Conservation (phyloP, 345 rosid species). For the Nasturtium officinale region DNA sequence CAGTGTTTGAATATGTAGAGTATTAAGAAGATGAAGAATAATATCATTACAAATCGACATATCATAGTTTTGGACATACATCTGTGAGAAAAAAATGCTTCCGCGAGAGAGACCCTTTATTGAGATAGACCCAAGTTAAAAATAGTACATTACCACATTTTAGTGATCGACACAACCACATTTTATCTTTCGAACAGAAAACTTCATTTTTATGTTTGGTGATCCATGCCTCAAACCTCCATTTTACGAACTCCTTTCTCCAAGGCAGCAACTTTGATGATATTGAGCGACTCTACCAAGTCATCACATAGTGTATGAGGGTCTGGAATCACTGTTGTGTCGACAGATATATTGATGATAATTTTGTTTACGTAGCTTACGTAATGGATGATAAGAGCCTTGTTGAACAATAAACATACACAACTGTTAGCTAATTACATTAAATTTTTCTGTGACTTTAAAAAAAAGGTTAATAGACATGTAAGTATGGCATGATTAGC, state of each 20-base stretch:
- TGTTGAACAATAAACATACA: conserved; percentile 52
- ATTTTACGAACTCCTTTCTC: conserved; percentile 8
- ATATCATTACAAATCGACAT: not conserved
- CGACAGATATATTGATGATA: conserved; percentile 57
- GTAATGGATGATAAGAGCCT: conserved; percentile 70
- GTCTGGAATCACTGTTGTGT: conserved; percentile 60
- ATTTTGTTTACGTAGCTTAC: conserved; percentile 65
- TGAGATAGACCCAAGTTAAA: not conserved
- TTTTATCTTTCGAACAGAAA: not conserved
- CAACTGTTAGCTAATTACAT: not conserved
- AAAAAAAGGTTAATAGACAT: too few species aligned
- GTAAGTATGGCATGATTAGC: not conserved
- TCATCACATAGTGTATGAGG: conserved; percentile 61
- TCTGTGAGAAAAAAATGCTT: not conserved
- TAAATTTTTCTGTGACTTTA: not conserved
- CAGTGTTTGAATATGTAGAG: not conserved
- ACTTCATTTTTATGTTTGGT: not conserved
- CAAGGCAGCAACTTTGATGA: conserved; percentile 47
- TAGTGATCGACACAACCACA: too few species aligned
- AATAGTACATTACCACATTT: not conserved
- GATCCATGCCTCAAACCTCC: conserved; percentile 9
- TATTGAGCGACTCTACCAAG: conserved; percentile 54
- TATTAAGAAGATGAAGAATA: not conserved
- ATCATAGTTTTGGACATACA: not conserved
- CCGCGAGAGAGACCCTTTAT: not conserved